Evolutionary conservation across 225 moss, liverwort and hornwort species (phyloP), one percentile per base, ranked within the genome.

Genomic region (Antitrichia curtipendula): DNA sequence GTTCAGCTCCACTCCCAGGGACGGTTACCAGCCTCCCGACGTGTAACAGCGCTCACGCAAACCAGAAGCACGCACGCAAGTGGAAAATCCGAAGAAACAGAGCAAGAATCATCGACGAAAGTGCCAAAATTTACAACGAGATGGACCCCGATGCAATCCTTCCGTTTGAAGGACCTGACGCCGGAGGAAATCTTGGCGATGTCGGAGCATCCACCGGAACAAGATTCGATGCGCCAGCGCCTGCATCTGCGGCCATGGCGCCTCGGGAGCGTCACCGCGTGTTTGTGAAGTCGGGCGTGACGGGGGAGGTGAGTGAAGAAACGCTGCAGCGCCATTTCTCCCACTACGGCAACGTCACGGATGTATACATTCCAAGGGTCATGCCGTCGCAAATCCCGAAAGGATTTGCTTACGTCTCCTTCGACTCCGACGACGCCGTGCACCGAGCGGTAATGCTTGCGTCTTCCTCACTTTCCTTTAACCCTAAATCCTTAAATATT

Each of bases 261-360:
- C 65, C 93, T 29, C 90, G 96, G 47, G 92, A 97, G 84, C 90
- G 95, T 65, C 94, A 97, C 87, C 95, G 95, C 24, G 94, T 97
- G 78, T 97, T 96, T 31, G 95, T 96, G 78, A 97, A 97, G 85
- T 97, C 96, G 31, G 96, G 95, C 31, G 95, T 97, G 73, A 96
- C 96, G 31, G 87, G 82, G 13, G 95, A 94, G 45, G 92, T 96
- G 61, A 94, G 91, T 13, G 95, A 95, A 68, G 96, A 94, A 7
- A 68, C 91, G 40, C 80, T 97, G 89, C 92, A 96, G 68, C 93
- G 91, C 16, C 94, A 97, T 83, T 97, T 97, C 62, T 85, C 91
- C 16, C 73, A 49, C 38, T 97, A 90, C 75, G 94, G 96, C 72
- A 96, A 81, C 68, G 94, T 97, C 1, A 97, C 90, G 9, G 97